Evolutionary conservation across 352 stramenopile species (phyloP), one percentile per base, ranked within the genome.

Genomic region (Phytophthora podocarpi): DNA sequence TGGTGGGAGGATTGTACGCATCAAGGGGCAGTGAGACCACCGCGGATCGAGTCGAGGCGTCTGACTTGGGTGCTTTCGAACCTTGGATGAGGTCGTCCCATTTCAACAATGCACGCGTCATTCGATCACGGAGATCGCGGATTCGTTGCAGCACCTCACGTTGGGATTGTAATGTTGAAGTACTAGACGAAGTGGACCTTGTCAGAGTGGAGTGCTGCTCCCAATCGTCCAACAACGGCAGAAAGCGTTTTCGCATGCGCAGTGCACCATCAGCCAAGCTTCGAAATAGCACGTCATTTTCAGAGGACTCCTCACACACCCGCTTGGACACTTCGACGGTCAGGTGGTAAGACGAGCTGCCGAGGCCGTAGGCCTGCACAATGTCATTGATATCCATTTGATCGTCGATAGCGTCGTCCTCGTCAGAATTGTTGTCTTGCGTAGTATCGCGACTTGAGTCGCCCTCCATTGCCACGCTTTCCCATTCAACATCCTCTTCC

Each of bases 371-470:
- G 13, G 78, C 76, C 31, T 87, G 71, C 26, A 93, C 81, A 54
- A 93, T 93, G 18, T 89, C 76, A 45, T 89, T 91, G 18, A 91
- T 89, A 56, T 93, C 81, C 76, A 93, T 86, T 3, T 63, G 43
- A 15, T 76, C 57, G 0, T 70, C 49, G 6, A 10, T 35, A 12
- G 10, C 11, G 4, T 64, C 53, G 0, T 69, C 59, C 15, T 57
- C 36, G 5, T 56, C 52, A 12, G 7, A 24, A 20, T 45, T 43
- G 1, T 57, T 51, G 21, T 26, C 21, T 5, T 30, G 5, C 13
- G 8, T 2, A 7, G 10, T 26, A 24, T 67, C 27, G 3, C 31
- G 5, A 30, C 7, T 15, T 5, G 11, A 15, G 2, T 48, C 52
- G 20, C 21, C 39, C 6, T 63, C 39, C n/a, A n/a, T n/a, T 2